phyloP scores from a whole-genome alignment of 2,329 filamentous ascomycete species.

The Pseudogymnoascus sp. region DNA sequence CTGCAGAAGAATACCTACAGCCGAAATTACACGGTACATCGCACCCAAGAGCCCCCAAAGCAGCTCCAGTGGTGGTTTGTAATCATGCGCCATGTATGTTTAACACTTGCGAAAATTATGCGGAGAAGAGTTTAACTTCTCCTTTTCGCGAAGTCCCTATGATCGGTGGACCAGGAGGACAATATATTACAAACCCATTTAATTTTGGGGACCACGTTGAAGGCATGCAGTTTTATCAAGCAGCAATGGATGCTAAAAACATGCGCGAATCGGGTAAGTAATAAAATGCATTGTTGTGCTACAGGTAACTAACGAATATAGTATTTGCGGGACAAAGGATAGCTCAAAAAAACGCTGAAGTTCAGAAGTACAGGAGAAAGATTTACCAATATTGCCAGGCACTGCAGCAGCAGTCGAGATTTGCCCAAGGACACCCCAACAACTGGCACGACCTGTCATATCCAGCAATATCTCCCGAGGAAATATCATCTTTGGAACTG shows the following conservation, averaged over 20 bases:
- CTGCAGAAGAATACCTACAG: neutral
- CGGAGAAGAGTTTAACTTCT: neutral
- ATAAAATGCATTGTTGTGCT: neutral
- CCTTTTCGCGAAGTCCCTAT: neutral
- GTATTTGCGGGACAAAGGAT: neutral
- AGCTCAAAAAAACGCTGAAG: neutral
- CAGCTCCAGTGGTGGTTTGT: neutral
- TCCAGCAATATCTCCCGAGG: neutral
- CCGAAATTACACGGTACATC: no score
- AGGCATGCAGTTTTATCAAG: neutral
- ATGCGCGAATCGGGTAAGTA: neutral
- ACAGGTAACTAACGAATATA: neutral
- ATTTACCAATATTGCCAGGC: neutral
- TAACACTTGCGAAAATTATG: neutral
- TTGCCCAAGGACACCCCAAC: neutral
- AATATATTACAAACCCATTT: neutral
- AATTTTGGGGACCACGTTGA: neutral
- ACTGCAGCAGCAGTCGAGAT: neutral
- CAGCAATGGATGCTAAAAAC: neutral
- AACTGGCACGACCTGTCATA: neutral
- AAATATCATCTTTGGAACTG: neutral
- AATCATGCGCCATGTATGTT: neutral
- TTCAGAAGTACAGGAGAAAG: neutral
- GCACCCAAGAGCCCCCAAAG: neutral
- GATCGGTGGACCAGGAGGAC: neutral